Base-by-base conservation (phyloP, 345 rosid genomes). In the Cochlearia excelsa region DNA sequence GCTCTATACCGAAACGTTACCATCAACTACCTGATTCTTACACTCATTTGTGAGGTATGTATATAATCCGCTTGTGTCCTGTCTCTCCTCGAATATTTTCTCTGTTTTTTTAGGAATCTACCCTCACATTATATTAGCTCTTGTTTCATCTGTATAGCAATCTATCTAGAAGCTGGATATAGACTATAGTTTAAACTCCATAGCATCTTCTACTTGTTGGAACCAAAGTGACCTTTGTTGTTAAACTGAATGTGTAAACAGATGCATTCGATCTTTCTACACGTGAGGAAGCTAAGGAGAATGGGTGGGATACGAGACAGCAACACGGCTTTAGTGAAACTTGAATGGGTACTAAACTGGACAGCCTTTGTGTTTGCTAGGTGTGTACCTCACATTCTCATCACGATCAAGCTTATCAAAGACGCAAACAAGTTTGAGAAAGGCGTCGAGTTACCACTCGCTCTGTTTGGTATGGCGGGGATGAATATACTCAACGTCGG, bases 211-310 rank as follows among this genome's bases (percentile, higher is more conserved):
- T 35, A 16, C 23, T 29, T 2, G 30, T 7, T n/a, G 9, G 5
- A 60, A 30, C 61, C 30, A 27, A 30, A 46, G 6, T 38, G 42
- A 46, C 28, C 5, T 48, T 46, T 26, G 11, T 63, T 55, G 46
- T 30, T 47, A 33, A 3, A 5, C 5, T 2, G 6, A 16, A 26
- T 50, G 38, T 57, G 63, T 54, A 30, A 51, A 46, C 88, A 88
- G 98, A 76, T 91, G 72, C 98, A 91, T 72, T 88, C 96, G 30
- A 70, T 91, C 71, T 86, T 88, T 66, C 83, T 91, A 4, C 95
- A 91, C 66, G 77, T 78, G 72, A 86, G 98, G 71, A 88, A 86
- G 76, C 68, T 91, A 51, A 72, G 98, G 46, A 73, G 92, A 69
- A 88, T 91, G 96, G 90, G 87, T 3, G 96, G 98, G 9, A 54